Base-by-base conservation (phyloP, 148 eudicot genomes). In the Vaccinium myrtillus region DNA sequence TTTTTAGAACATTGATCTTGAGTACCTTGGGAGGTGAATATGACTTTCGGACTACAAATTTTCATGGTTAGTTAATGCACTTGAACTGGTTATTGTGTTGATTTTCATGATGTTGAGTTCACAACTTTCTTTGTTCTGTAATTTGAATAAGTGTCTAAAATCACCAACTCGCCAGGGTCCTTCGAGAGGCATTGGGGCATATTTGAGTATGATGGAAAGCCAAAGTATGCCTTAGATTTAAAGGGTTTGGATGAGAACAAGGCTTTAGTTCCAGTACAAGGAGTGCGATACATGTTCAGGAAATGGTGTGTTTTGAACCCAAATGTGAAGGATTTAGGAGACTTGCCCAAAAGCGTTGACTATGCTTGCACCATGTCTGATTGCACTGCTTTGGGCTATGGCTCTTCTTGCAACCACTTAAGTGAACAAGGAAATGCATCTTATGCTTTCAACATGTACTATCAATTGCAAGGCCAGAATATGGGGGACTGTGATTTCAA, bases 121-220 rank as follows among this genome's bases (percentile, higher is more conserved):
- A 0, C 18, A 12, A 4, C 13, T 5, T 69, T 69, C 39, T 69
- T 59, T 59, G 67, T 6, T 1, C 2, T 63, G 27, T 63, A 63
- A 65, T 69, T 5, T 69, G 18, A 69, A 0, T 0, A 0, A 10
- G 39, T 27, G 16, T 27, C 43, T 69, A 69, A n/a, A 69, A 69
- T 3, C 15, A 67, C 74, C 11, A 3, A 27, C 74, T 69, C 16
- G 11, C 39, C 99, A 1, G 99, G 99, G 1, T 87, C 88, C 86
- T 97, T 97, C 63, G 99, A 95, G 91, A 89, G 98, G 85, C 99
- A 97, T 18, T 97, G 99, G 99, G 99, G 99, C 13, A 82, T 97
- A 0, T 95, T 95, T 27, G 98, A 97, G 91, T 97, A 90, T 46
- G 99, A 97, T 78, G 99, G 99, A 82, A 94, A 91, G 87, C 96